Conservation (phyloP, 768 basidiomycete species). For the Suillus brevipes region DNA sequence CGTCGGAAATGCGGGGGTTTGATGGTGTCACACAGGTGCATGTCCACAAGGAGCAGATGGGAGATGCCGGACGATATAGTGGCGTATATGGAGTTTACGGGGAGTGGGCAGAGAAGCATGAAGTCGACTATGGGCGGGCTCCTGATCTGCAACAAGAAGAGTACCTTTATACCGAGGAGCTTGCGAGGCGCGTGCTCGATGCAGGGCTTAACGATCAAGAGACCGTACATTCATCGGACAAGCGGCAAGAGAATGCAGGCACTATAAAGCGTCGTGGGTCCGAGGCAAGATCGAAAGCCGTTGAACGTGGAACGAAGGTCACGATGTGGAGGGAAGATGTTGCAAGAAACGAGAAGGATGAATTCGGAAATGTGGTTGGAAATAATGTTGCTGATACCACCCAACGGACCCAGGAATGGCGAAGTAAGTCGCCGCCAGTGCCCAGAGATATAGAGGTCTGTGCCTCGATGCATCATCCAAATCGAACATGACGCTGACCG, state of each 20-base stretch:
- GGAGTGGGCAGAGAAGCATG: slow-evolving; percentile 32
- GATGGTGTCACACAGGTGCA: slow-evolving; percentile 28
- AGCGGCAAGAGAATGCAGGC: slow-evolving; percentile 20
- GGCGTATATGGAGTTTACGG: slow-evolving; percentile 34
- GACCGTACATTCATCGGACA: not conserved
- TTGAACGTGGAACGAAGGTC: slow-evolving; percentile 37
- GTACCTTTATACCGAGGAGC: slow-evolving; percentile 27
- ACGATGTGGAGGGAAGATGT: slow-evolving; percentile 59
- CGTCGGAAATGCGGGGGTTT: slow-evolving; percentile 23
- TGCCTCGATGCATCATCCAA: not conserved
- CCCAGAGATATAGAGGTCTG: slow-evolving; percentile 26
- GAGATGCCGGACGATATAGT: slow-evolving; percentile 21
- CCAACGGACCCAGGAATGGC: slow-evolving; percentile 15
- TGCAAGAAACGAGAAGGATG: slow-evolving; percentile 35
- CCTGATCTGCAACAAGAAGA: slow-evolving; percentile 23
- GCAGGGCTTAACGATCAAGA: slow-evolving; percentile 33
- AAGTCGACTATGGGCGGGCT: slow-evolving; percentile 27
- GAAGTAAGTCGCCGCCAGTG: slow-evolving; percentile 6
- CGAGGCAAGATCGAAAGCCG: slow-evolving; percentile 15
- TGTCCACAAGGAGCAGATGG: slow-evolving; percentile 12
- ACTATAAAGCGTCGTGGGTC: slow-evolving; percentile 14
- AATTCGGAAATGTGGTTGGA: slow-evolving; percentile 22
- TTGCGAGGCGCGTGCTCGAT: slow-evolving; percentile 37
- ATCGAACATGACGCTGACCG: not conserved
- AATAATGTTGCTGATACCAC: slow-evolving; percentile 16